Conservation (phyloP, 257 asterid species). For the Ocimum tenuiflorum region DNA sequence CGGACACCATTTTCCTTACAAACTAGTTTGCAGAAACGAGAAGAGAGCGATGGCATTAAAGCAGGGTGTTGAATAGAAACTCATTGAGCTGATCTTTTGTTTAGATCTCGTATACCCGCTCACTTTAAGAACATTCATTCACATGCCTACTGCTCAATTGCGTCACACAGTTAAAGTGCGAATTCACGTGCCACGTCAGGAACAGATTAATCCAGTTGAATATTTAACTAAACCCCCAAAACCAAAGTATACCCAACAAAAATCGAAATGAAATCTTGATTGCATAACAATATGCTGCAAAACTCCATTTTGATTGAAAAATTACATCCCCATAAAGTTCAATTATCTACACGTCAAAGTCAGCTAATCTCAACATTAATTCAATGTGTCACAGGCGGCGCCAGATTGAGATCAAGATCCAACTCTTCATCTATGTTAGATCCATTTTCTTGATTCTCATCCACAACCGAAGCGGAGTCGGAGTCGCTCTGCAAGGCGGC, state of each 20-base stretch:
- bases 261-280: not conserved
- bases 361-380: not conserved
- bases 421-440: not conserved
- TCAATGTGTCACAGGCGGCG: slow-evolving; percentile 10
- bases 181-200: no score
- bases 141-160: no score
- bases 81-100: no score
- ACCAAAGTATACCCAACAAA: not conserved
- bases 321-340: not conserved
- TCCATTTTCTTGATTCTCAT: not conserved
- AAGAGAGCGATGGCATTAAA: no score
- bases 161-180: no score
- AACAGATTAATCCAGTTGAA: not conserved
- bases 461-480: not conserved
- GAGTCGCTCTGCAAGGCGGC: not conserved
- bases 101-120: no score
- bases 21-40: no score
- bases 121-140: no score
- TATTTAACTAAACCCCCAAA: no score
- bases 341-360: slow-evolving; percentile 1
- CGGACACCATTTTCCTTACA: no score
- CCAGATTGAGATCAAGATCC: slow-evolving; percentile 18
- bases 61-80: no score
- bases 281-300: not conserved
- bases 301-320: not conserved